Evolutionary conservation across 1,284 basidiomycete genomes (phyloP), one percentile per base, ranked within the genome.

Genomic region (Fomitopsis palustris): DNA sequence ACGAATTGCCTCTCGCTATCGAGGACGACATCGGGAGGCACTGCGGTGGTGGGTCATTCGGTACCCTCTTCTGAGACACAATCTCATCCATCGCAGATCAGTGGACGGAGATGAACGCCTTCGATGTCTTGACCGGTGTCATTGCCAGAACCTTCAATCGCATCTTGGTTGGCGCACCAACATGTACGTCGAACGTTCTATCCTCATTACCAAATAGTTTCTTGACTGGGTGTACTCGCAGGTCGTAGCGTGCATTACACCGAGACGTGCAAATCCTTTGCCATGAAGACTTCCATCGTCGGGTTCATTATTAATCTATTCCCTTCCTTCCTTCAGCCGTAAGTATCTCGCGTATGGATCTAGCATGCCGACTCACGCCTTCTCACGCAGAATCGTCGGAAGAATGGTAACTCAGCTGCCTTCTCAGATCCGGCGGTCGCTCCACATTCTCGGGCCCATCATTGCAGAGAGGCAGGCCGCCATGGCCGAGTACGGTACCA

Each of bases 271-370:
- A 47, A 42, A 39, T 23, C 42, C 1, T 62, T 56, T 53, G 54
- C 58, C 16, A 39, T 56, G 27, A 57, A 60, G 23, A 59, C 58
- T 3, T 45, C 55, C 17, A 35, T 60, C 16, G 39, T 47, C n/a
- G 53, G 56, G 3, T 43, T 58, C 23, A 38, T 64, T 21, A 62
- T 62, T 37, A 58, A 58, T 21, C 45, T 58, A 21, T 62, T 62
- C 56, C 63, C 63, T 38, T 39, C 33, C 1, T 62, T 64, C 59
- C 38, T 64, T 42, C 59, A 54, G 29, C 63, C 63, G 63, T 64
- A 47, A 38, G 62, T 54, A 10, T 41, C 19, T 12, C 31, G 27
- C 51, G 14, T 49, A 27, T 33, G 25, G 19, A 27, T 10, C 27
- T 52, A 12, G 31, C n/a, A 23, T 38, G 16, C 25, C 14, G 25